Conservation (phyloP, 371 early-diverging fungal genomes). For the Umbelopsis sp. region DNA sequence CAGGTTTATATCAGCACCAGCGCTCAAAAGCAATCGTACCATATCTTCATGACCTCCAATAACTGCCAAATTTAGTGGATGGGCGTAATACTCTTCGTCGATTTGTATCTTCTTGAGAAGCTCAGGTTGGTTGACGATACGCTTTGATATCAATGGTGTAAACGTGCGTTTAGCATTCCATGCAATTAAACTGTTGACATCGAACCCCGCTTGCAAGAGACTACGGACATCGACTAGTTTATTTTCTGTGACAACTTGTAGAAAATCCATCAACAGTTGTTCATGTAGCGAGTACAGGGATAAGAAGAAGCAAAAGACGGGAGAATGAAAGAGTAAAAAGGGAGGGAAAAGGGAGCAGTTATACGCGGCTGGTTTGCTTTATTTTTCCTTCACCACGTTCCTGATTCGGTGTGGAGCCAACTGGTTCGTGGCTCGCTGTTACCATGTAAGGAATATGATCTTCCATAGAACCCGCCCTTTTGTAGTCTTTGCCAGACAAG, state of each 20-base stretch:
- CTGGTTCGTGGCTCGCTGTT: conserved; percentile 12
- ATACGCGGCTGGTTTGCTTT: neutral
- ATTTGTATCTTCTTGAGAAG: conserved; percentile 38
- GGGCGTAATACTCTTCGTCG: conserved; percentile 54
- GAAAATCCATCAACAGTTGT: conserved; percentile 47
- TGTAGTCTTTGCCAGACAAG: neutral
- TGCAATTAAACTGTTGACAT: conserved; percentile 54
- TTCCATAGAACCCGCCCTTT: neutral
- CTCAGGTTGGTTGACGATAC: conserved; percentile 34
- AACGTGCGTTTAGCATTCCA: conserved; percentile 55
- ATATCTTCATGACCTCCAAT: conserved; percentile 67
- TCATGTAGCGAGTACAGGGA: conserved; percentile 1
- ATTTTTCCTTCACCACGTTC: conserved; percentile 12
- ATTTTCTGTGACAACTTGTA: conserved; percentile 54
- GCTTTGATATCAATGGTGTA: conserved; percentile 47
- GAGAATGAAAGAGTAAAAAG: conserved; percentile 9
- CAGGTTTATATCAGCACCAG: conserved; percentile 66
- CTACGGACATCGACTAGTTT: conserved; percentile 50
- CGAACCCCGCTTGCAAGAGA: conserved; percentile 48
- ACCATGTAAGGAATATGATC: conserved; percentile 5
- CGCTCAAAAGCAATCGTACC: conserved; percentile 57
- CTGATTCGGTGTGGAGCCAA: conserved; percentile 11
- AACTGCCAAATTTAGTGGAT: conserved; percentile 73
- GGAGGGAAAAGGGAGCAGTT: neutral
- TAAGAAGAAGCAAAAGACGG: neutral